Conservation (phyloP, 345 rosid species). For the Salix arbutifolia region DNA sequence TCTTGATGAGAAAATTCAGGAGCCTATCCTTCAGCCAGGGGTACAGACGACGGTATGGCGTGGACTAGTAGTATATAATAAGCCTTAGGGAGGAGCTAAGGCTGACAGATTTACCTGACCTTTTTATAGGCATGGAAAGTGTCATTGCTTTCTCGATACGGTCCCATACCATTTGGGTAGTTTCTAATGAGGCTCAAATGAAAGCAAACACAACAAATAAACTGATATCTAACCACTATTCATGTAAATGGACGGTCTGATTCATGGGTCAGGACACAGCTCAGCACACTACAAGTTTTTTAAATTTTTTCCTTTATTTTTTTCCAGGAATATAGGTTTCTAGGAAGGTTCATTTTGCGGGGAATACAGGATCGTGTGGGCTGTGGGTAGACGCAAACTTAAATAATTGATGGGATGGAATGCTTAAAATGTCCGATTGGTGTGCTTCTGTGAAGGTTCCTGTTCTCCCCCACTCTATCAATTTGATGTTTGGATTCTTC, state of each 20-base stretch:
- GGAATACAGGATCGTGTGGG: background rate
- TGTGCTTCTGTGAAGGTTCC: constrained; percentile 47
- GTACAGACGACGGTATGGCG: background rate
- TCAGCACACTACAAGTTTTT: background rate
- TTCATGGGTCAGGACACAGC: background rate
- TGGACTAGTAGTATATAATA: background rate
- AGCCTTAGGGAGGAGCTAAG: background rate
- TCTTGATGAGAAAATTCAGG: background rate
- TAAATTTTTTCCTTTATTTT: background rate
- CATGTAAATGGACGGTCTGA: background rate
- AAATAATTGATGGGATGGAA: background rate
- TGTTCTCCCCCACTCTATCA: background rate
- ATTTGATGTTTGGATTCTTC: constrained; percentile 24
- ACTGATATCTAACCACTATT: background rate
- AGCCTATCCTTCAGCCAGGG: too few relatives aligned
- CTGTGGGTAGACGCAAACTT: background rate
- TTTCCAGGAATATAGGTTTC: constrained; percentile 19
- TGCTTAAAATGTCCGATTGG: constrained; percentile 11
- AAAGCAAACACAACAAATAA: background rate
- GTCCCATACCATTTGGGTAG: background rate
- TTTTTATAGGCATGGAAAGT: background rate
- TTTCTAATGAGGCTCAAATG: background rate
- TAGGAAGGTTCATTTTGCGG: constrained; percentile 40
- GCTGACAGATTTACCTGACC: background rate
- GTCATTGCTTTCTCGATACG: background rate